Percentiles rank a stretch among this genome's conserved stretches.
phyloP scores from a whole-genome alignment of 225 moss, liverwort and hornwort species.

The Climacium dendroides region DNA sequence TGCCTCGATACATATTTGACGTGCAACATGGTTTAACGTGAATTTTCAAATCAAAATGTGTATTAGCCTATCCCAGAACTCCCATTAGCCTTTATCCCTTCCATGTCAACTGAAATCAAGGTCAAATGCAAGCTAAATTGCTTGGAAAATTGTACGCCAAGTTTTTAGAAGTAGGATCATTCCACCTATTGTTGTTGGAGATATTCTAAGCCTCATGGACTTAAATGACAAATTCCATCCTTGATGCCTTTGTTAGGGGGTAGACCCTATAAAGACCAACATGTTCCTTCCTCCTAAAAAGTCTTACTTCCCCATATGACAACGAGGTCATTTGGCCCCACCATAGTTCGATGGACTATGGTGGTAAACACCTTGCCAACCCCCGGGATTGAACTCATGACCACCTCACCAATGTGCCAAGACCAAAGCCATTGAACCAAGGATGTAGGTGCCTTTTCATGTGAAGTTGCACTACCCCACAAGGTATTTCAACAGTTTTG shows the following conservation, averaged over 20 bases:
- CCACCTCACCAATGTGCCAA: accelerated
- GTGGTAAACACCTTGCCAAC: not conserved
- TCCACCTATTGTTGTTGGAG: too few relatives aligned
- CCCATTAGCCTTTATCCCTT: too few relatives aligned
- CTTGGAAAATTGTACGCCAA: too few relatives aligned
- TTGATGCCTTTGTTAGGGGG: accelerated
- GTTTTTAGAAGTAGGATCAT: too few relatives aligned
- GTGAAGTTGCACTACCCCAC: not conserved
- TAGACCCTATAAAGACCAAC: not conserved
- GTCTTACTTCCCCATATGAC: accelerated
- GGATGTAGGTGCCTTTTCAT: accelerated
- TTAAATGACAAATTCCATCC: not conserved
- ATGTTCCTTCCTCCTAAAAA: not conserved
- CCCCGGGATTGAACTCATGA: accelerated
- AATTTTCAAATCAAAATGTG: too few relatives aligned
- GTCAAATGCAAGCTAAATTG: too few relatives aligned
- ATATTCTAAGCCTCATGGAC: not conserved
- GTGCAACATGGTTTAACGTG: too few relatives aligned
- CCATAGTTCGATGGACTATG: not conserved
- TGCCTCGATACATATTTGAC: too few relatives aligned
- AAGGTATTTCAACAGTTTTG: not conserved
- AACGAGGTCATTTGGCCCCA: not conserved
- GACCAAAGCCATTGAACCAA: accelerated
- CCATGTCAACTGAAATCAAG: too few relatives aligned
- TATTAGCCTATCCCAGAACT: too few relatives aligned